A percentile compares a stretch with the other conserved stretches of the same genome.
These are phyloP conservation scores for Eucalyptus microcorys DNA, from an alignment of 345 rosid genomes.

Conservation along the genomic window DNA sequence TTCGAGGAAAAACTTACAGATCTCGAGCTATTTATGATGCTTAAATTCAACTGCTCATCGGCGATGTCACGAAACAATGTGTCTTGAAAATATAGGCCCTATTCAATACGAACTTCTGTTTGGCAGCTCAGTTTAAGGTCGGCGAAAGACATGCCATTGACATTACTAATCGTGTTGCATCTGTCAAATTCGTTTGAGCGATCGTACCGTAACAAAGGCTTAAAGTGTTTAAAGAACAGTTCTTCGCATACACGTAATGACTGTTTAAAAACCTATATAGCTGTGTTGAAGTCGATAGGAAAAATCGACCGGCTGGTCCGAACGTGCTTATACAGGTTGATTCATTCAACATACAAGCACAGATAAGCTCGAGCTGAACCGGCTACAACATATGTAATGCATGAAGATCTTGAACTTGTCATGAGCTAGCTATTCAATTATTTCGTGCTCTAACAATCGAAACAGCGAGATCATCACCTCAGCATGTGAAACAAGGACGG, in stretches of 20 bases:
- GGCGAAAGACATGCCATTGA: not conserved
- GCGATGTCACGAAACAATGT: not conserved
- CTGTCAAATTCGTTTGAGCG: not conserved
- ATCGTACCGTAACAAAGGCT: not conserved
- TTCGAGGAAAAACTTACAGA: not conserved
- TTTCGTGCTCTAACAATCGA: not conserved
- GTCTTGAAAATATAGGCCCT: not conserved
- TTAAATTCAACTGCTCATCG: not conserved
- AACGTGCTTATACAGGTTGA: not conserved
- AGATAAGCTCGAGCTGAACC: not conserved
- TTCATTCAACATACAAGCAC: not conserved
- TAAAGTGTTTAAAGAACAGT: not conserved
- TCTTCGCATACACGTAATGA: not conserved
- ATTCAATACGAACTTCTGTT: not conserved
- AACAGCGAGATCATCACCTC: conserved; percentile 22
- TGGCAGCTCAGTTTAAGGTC: not conserved
- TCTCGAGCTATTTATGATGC: not conserved
- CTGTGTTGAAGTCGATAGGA: too few relatives aligned
- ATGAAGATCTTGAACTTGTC: not conserved
- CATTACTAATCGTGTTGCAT: not conserved
- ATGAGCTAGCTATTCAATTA: not conserved
- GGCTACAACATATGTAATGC: not conserved
- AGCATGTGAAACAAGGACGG: conserved; percentile 48
- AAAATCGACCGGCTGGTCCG: not conserved
- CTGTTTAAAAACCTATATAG: too few relatives aligned